phyloP scores from a whole-genome alignment of 2,329 filamentous ascomycete genomes.

The Lasiodiplodia gonubiensis region DNA sequence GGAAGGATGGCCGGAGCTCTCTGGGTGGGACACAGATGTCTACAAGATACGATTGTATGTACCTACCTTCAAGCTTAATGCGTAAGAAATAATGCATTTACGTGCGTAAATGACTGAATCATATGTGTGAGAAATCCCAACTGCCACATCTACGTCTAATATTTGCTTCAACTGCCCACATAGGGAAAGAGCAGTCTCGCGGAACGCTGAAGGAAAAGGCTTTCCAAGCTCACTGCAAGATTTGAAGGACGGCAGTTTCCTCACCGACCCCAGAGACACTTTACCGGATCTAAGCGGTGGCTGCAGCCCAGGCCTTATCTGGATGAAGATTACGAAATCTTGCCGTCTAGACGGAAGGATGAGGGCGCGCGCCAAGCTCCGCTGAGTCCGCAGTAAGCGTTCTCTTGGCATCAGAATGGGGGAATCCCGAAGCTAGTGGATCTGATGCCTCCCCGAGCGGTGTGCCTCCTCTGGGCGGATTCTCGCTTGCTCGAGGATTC shows the following conservation, averaged over 20 bases:
- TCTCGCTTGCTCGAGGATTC: not conserved
- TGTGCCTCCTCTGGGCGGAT: not conserved
- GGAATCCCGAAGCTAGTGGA: not conserved
- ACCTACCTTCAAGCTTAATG: too few relatives aligned
- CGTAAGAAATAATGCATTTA: too few relatives aligned
- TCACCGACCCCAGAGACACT: too few relatives aligned
- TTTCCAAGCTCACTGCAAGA: not conserved
- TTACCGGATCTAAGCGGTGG: not conserved
- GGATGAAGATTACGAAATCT: not conserved
- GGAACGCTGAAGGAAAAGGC: not conserved
- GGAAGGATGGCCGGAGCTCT: too few relatives aligned
- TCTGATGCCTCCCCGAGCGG: too few relatives aligned
- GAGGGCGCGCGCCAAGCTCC: not conserved
- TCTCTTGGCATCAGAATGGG: not conserved
- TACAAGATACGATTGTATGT: too few relatives aligned
- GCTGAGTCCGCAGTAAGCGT: not conserved
- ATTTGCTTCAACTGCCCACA: not conserved
- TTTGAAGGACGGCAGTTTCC: not conserved
- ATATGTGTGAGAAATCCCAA: not conserved
- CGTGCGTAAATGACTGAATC: too few relatives aligned
- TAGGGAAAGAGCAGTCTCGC: not conserved
- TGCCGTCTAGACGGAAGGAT: not conserved
- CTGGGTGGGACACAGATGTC: too few relatives aligned
- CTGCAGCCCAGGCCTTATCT: not conserved
- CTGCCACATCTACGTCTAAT: not conserved